Evolutionary conservation across 2,329 filamentous ascomycete genomes (phyloP).

Genomic region (Fonsecaea multimorphosa): DNA sequence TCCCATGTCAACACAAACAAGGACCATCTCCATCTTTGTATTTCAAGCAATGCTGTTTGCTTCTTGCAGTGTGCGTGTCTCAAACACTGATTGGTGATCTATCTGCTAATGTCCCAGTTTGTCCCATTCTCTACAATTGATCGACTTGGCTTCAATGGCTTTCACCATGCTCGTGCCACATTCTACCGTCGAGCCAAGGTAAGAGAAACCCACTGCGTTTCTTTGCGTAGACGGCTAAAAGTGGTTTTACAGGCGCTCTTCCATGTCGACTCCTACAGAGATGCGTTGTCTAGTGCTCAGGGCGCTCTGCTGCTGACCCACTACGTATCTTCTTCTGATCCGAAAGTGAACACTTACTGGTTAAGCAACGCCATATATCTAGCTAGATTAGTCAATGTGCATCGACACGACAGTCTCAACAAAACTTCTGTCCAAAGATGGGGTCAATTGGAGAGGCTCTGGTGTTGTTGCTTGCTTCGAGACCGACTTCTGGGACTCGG

Average conservation of each 20-base stretch:
- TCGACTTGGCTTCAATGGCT: background rate
- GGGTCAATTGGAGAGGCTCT: background rate
- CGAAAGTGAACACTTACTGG: slow-evolving; percentile 6
- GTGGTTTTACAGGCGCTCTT: slow-evolving; percentile 1
- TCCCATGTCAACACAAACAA: background rate
- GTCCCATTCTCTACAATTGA: background rate
- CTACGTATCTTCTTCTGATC: slow-evolving; percentile 5
- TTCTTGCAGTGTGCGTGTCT: slow-evolving; percentile 3
- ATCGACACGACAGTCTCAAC: background rate
- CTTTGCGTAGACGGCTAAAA: background rate
- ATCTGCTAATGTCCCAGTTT: background rate
- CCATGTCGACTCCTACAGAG: slow-evolving; percentile 11
- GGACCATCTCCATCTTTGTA: slow-evolving; percentile 2
- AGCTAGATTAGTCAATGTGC: background rate
- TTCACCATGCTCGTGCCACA: background rate
- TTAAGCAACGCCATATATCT: slow-evolving; percentile 15
- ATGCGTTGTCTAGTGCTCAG: background rate
- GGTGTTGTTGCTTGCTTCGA: slow-evolving; percentile 13
- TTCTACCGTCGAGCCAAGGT: slow-evolving; percentile 1
- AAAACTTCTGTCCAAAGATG: background rate
- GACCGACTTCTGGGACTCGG: slow-evolving; percentile 1
- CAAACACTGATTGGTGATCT: no score
- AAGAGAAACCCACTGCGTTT: background rate
- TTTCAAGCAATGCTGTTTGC: slow-evolving; percentile 16
- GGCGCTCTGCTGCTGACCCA: slow-evolving; percentile 5